These are phyloP conservation scores for Cladosporium oxysporum DNA, from an alignment of 2,329 filamentous ascomycete genomes.

Conservation along the genomic window DNA sequence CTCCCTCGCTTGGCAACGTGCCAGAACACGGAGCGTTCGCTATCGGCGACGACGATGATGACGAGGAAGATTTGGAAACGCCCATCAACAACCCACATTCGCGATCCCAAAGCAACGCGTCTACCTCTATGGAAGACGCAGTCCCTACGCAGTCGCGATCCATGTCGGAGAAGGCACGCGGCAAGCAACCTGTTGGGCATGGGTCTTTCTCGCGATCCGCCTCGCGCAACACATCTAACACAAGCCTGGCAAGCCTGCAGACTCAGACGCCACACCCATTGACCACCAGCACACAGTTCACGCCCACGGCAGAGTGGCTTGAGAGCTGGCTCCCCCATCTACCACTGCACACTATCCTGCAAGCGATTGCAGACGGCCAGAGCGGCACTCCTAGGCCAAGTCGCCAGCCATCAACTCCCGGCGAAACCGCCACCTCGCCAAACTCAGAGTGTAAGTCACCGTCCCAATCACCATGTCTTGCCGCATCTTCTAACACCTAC, in stretches of 20 bases:
- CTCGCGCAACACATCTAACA: slow-evolving; percentile 73
- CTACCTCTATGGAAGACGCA: slow-evolving; percentile 67
- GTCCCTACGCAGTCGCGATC: slow-evolving; percentile 80
- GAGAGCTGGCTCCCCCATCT: slow-evolving; percentile 92
- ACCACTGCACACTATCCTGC: slow-evolving; percentile 82
- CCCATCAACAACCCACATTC: slow-evolving; percentile 15
- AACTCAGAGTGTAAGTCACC: slow-evolving; percentile 28
- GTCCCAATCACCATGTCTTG: slow-evolving; percentile 48
- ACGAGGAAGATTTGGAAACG: slow-evolving; percentile 55
- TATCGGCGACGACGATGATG: slow-evolving; percentile 79
- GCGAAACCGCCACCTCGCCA: not conserved
- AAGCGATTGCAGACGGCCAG: slow-evolving; percentile 59
- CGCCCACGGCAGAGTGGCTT: slow-evolving; percentile 79
- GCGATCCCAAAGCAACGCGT: slow-evolving; percentile 42
- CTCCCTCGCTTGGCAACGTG: slow-evolving; percentile 64
- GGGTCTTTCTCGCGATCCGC: slow-evolving; percentile 71
- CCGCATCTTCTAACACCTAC: slow-evolving; percentile 67
- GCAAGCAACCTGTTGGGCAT: slow-evolving; percentile 86
- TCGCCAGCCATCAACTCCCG: slow-evolving; percentile 8
- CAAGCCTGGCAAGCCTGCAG: slow-evolving; percentile 72
- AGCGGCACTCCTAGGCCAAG: slow-evolving; percentile 33
- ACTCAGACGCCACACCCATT: slow-evolving; percentile 48
- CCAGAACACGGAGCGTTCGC: slow-evolving; percentile 84
- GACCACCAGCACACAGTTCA: slow-evolving; percentile 65
- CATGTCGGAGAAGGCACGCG: slow-evolving; percentile 96